Conservation (phyloP, 2,329 filamentous ascomycete species). For the Claviceps monticola region DNA sequence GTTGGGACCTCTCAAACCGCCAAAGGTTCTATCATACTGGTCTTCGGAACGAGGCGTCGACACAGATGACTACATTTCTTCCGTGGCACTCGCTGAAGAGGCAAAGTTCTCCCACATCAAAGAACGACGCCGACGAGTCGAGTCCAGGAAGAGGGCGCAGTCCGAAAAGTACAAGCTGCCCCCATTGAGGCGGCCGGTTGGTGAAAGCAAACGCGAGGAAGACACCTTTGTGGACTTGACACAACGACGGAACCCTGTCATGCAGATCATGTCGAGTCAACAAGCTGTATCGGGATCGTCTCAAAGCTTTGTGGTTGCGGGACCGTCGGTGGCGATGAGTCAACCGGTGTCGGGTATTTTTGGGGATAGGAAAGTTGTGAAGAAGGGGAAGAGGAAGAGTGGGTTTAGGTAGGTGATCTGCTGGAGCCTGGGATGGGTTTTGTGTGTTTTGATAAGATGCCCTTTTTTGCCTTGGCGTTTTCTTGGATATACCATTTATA, state of each 20-base stretch:
- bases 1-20: slow-evolving; percentile 14
- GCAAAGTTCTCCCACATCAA: slow-evolving; percentile 21
- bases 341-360: slow-evolving; percentile 31
- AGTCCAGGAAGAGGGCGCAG: slow-evolving; percentile 19
- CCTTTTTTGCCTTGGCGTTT: too few relatives aligned
- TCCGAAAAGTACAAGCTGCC: slow-evolving; percentile 21
- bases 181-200: slow-evolving; percentile 12
- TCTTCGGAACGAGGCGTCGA: slow-evolving; percentile 22
- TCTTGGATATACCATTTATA: too few relatives aligned
- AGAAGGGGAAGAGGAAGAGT: slow-evolving; percentile 29
- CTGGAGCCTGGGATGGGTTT: too few relatives aligned
- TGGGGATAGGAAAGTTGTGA: slow-evolving; percentile 29
- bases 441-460: too few relatives aligned
- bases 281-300: slow-evolving; percentile 18
- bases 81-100: slow-evolving; percentile 21
- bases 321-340: slow-evolving; percentile 27
- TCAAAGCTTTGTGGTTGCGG: slow-evolving; percentile 17
- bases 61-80: slow-evolving; percentile 24
- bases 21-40: slow-evolving; percentile 24
- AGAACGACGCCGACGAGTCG: slow-evolving; percentile 19
- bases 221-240: slow-evolving; percentile 5
- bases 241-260: slow-evolving; percentile 8
- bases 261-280: slow-evolving; percentile 24
- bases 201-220: slow-evolving; percentile 5
- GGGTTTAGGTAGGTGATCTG: slow-evolving; percentile 21